These are phyloP conservation scores for Phytophthora lateralis DNA, from an alignment of 352 stramenopile species.

Conservation along the genomic window DNA sequence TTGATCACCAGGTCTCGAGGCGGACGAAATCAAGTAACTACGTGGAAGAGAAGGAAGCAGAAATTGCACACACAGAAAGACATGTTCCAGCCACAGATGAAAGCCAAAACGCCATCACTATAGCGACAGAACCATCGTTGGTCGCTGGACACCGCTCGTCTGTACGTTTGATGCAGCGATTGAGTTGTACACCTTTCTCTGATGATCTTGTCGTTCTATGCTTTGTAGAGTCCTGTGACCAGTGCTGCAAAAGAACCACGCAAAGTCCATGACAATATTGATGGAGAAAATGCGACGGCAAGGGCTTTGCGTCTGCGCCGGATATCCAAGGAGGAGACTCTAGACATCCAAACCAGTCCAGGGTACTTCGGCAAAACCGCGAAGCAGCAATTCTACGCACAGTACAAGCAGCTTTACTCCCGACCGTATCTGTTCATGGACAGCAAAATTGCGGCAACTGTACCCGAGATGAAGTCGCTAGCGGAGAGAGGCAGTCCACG, in stretches of 20 bases:
- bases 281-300: conserved; percentile 29
- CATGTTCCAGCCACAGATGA: not conserved
- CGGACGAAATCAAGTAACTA: conserved; percentile 6
- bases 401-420: conserved; percentile 66
- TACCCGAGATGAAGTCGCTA: conserved; percentile 1
- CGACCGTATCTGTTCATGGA: conserved; percentile 73
- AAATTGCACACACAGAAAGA: conserved; percentile 1
- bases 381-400: conserved; percentile 60
- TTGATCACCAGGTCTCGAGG: conserved; percentile 8
- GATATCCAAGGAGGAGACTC: conserved; percentile 43
- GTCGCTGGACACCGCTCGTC: not conserved
- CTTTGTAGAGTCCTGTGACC: conserved; percentile 11
- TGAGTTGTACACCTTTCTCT: not conserved
- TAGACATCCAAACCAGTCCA: conserved; percentile 48
- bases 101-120: not conserved
- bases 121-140: not conserved
- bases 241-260: not conserved
- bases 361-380: conserved; percentile 69
- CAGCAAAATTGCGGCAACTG: conserved; percentile 9
- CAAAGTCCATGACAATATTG: not conserved
- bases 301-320: conserved; percentile 29
- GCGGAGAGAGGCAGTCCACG: conserved; percentile 8
- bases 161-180: conserved; percentile 4
- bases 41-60: conserved; percentile 13
- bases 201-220: not conserved